phyloP scores from a whole-genome alignment of 306 rosid species.

The Trifolium fragiferum region DNA sequence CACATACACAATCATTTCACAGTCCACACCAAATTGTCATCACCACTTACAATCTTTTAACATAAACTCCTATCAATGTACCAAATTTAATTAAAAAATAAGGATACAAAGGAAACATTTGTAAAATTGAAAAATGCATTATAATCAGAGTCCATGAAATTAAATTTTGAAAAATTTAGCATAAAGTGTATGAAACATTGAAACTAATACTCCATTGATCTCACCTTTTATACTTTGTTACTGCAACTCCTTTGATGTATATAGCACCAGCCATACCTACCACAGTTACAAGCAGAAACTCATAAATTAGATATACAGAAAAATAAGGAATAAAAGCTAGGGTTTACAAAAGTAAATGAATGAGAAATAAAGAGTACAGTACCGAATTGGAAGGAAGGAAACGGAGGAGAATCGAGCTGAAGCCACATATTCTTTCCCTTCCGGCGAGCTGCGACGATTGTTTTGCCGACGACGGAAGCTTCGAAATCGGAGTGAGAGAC shows the following conservation, averaged over 20 bases:
- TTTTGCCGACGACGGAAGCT: conserved; percentile 74
- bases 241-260: conserved; percentile 85
- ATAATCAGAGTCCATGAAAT: conserved; percentile 4
- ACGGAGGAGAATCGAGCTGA: conserved; percentile 84
- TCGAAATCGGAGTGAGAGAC: conserved; percentile 72
- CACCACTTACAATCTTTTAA: too few relatives aligned
- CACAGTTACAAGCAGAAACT: conserved; percentile 35
- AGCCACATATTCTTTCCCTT: conserved; percentile 98
- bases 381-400: conserved; percentile 97
- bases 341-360: conserved; percentile 33
- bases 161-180: background rate
- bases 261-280: conserved; percentile 95
- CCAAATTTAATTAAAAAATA: too few relatives aligned
- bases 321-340: conserved; percentile 27
- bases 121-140: conserved; percentile 20
- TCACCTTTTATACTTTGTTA: conserved; percentile 88
- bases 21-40: too few relatives aligned
- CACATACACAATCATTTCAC: too few relatives aligned
- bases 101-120: background rate
- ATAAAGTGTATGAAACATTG: background rate
- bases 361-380: background rate
- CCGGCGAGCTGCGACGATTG: conserved; percentile 75
- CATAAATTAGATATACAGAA: background rate
- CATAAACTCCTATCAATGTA: too few relatives aligned
- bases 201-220: conserved; percentile 28